Base-by-base conservation (phyloP, 192 early-diverging fungal species). In the Spizellomyces punctatus region DNA sequence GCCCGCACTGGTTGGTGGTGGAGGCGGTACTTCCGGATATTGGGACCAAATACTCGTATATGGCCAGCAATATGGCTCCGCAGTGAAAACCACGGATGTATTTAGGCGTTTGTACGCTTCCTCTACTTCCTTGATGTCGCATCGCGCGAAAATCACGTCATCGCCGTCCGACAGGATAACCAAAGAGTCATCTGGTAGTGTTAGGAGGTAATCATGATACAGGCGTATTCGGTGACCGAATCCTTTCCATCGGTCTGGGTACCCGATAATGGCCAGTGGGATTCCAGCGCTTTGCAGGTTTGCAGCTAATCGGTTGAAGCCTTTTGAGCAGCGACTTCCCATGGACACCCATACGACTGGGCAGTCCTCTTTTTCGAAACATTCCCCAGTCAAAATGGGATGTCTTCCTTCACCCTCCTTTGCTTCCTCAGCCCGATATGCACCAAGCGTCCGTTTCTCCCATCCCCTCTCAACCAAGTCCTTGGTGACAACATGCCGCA, bases 181-280 rank as follows among this genome's bases (percentile, higher is more conserved):
- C n/a, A 66, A 6, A 0, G 64, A 66, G 27, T 66, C 64, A n/a
- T 45, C 44, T n/a, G 64, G 64, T n/a, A 66, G 16, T 8, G 64
- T 66, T n/a, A 66, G 64, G 46, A 66, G 64, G 46, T 66, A 66
- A 47, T 66, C 46, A 14, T 66, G 64, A 47, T 66, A 66, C 27
- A 49, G 12, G n/a, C 64, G 44, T 14, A 66, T 66, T 10, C 64
- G 64, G 14, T 45, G 14, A 4, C 44, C 36, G 46, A 54, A 66
- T 0, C 64, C 64, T 46, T 27, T 17, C 64, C 64, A 66, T 14
- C 45, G 44, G 14, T 45, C 64, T 17, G 44, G 19, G 16, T 19
- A 49, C 16, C 46, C 64, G n/a, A 66, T 45, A 5, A 66, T 42
- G 46, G 64, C 64, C 12, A 66, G n/a, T 41, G 64, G 44, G 36